Percentiles rank a stretch among this genome's conserved stretches.
phyloP scores from a whole-genome alignment of 106 monocot species.

The Cymbidium sinense region DNA sequence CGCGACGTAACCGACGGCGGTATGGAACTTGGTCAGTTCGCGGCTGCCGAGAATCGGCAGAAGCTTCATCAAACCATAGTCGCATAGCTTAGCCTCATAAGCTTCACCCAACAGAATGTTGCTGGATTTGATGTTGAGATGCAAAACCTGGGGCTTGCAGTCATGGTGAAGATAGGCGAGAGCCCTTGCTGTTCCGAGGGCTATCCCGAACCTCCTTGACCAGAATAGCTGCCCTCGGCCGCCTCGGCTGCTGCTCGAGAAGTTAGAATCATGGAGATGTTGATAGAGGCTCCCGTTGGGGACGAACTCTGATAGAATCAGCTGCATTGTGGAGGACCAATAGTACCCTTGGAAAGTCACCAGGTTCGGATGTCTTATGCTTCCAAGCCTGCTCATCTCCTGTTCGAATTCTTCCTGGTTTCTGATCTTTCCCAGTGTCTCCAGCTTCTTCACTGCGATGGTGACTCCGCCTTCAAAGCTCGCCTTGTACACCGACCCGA shows the following conservation, averaged over 20 bases:
- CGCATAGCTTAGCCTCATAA: constrained; percentile 67
- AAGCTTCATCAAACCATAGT: constrained; percentile 80
- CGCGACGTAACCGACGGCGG: constrained; percentile 73
- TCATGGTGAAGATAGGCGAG: constrained; percentile 95
- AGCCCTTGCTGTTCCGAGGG: constrained; percentile 71
- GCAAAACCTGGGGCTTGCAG: constrained; percentile 78
- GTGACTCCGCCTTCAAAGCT: constrained; percentile 59
- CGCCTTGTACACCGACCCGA: constrained; percentile 84
- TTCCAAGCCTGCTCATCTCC: constrained; percentile 72
- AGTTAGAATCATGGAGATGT: constrained; percentile 53
- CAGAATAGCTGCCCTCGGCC: constrained; percentile 49
- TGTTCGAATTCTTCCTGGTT: constrained; percentile 96
- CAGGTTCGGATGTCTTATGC: constrained; percentile 64
- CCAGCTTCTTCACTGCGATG: constrained; percentile 94
- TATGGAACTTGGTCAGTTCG: constrained; percentile 45
- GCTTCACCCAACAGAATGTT: constrained; percentile 78
- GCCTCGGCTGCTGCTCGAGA: constrained; percentile 21
- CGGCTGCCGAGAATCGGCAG: constrained; percentile 64
- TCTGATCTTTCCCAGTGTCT: constrained; percentile 68
- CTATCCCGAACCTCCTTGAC: constrained; percentile 65
- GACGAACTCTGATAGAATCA: constrained; percentile 74
- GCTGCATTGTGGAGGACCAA: constrained; percentile 73
- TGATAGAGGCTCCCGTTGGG: constrained; percentile 72
- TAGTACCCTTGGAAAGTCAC: constrained; percentile 85
- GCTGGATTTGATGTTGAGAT: constrained; percentile 85